Percentiles rank a stretch among this genome's conserved stretches.
phyloP scores from a whole-genome alignment of 306 rosid species.

The Psophocarpus tetragonolobus region DNA sequence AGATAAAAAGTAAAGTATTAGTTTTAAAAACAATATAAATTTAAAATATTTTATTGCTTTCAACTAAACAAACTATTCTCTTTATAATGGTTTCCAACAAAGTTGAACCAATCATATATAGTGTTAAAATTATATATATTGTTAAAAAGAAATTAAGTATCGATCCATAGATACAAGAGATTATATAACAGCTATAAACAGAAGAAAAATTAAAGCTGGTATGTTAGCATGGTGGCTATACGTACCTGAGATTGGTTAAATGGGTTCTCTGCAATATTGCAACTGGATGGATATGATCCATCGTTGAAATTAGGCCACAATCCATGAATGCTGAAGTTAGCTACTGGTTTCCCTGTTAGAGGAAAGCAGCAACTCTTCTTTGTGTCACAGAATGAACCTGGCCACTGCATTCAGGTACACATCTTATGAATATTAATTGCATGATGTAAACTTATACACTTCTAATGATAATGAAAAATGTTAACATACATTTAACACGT shows the following conservation, averaged over 20 bases:
- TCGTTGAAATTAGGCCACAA: slow-evolving; percentile 43
- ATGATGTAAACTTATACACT: not conserved
- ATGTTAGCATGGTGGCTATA: not conserved
- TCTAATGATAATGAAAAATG: too few species aligned
- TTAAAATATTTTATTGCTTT: too few species aligned
- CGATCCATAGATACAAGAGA: too few species aligned
- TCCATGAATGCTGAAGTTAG: slow-evolving; percentile 39
- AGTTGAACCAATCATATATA: too few species aligned
- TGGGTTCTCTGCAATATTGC: slow-evolving; percentile 16
- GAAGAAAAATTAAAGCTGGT: not conserved
- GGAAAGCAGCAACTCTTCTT: slow-evolving; percentile 40
- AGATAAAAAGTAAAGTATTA: too few species aligned
- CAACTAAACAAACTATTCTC: too few species aligned
- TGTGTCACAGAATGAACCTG: slow-evolving; percentile 42
- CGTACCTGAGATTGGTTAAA: slow-evolving; percentile 32
- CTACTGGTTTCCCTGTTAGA: slow-evolving; percentile 37
- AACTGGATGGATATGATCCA: slow-evolving; percentile 39
- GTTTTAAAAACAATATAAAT: too few species aligned
- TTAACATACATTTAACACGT: too few species aligned
- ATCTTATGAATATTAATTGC: not conserved
- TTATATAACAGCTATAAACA: not conserved
- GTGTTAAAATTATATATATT: too few species aligned
- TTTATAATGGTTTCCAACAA: too few species aligned
- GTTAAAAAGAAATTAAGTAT: too few species aligned
- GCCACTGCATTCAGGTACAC: slow-evolving; percentile 34